Conservation (phyloP, 805 yeast species). For the Groenewaldozyma tartarivorans region DNA sequence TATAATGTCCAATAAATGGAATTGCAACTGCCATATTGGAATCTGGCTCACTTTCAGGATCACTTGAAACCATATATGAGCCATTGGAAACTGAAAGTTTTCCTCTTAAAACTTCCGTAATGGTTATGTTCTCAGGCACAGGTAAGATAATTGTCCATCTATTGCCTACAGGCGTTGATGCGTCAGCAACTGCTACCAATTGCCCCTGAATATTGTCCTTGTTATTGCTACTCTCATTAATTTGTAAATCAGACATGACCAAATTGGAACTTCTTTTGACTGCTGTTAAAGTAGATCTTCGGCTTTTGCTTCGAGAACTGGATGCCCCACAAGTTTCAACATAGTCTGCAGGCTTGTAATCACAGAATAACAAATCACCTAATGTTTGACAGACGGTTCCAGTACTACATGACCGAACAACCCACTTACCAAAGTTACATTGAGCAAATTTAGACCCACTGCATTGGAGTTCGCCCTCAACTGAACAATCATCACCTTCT, state of each 20-base stretch:
- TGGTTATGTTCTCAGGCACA: not conserved
- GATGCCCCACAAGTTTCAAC: constrained; percentile 1
- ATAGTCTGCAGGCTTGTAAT: constrained; percentile 9
- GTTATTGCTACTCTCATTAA: too few relatives aligned
- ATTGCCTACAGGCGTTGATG: constrained; percentile 1
- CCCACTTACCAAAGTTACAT: constrained; percentile 23
- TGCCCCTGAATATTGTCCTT: not conserved
- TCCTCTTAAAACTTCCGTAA: constrained; percentile 1
- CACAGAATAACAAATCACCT: constrained; percentile 20
- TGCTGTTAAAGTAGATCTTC: not conserved
- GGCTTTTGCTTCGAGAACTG: not conserved
- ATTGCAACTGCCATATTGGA: constrained; percentile 3
- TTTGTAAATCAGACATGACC: not conserved
- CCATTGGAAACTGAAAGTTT: not conserved
- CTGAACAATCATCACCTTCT: constrained; percentile 19
- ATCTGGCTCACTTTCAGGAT: constrained; percentile 4
- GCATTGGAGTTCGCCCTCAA: constrained; percentile 22
- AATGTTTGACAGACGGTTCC: constrained; percentile 22
- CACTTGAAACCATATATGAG: constrained; percentile 2
- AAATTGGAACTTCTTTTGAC: not conserved
- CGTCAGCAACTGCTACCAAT: constrained; percentile 1
- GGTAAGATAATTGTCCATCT: constrained; percentile 2
- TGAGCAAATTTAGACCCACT: constrained; percentile 20
- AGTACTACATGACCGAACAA: constrained; percentile 22
- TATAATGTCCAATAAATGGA: not conserved